Percentiles rank a stretch among this genome's conserved stretches.
Conservation (phyloP, 805 yeast genomes). For the Barnettozyma sp. region DNA sequence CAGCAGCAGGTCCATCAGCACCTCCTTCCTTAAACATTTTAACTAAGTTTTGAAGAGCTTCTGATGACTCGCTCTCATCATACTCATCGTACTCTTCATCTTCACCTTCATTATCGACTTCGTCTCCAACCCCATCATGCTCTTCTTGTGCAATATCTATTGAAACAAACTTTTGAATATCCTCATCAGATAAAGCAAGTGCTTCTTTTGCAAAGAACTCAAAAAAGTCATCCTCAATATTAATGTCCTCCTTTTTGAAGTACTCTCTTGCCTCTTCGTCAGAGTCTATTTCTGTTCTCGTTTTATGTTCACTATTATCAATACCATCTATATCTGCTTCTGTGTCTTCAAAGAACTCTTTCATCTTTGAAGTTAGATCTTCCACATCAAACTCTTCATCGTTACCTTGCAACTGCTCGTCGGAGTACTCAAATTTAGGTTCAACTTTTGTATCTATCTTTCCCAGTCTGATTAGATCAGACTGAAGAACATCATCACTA, state of each 20-base stretch:
- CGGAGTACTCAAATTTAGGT: constrained; percentile 15
- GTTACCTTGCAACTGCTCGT: constrained; percentile 9
- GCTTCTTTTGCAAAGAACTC: constrained; percentile 56
- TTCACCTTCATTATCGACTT: constrained; percentile 5
- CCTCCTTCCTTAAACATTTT: constrained; percentile 24
- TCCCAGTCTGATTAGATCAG: constrained; percentile 19
- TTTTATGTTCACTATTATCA: constrained; percentile 11
- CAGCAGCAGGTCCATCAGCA: constrained; percentile 30
- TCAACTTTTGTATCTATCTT: constrained; percentile 18
- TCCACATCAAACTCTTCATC: constrained; percentile 14
- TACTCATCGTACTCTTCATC: constrained; percentile 15
- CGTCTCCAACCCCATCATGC: constrained; percentile 8
- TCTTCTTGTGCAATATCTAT: constrained; percentile 18
- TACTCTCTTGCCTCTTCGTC: constrained; percentile 22
- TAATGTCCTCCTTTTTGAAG: constrained; percentile 30
- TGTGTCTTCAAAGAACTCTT: constrained; percentile 21
- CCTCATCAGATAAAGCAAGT: constrained; percentile 39
- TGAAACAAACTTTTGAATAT: constrained; percentile 33
- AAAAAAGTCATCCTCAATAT: constrained; percentile 61
- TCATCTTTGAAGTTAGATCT: constrained; percentile 23
- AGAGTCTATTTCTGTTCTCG: too few relatives aligned
- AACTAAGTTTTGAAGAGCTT: constrained; percentile 23
- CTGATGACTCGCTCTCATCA: constrained; percentile 15
- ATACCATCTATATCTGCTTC: constrained; percentile 22
- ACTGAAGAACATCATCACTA: constrained; percentile 24